phyloP scores from a whole-genome alignment of 2,329 filamentous ascomycete species.

The Penicillium sp. region DNA sequence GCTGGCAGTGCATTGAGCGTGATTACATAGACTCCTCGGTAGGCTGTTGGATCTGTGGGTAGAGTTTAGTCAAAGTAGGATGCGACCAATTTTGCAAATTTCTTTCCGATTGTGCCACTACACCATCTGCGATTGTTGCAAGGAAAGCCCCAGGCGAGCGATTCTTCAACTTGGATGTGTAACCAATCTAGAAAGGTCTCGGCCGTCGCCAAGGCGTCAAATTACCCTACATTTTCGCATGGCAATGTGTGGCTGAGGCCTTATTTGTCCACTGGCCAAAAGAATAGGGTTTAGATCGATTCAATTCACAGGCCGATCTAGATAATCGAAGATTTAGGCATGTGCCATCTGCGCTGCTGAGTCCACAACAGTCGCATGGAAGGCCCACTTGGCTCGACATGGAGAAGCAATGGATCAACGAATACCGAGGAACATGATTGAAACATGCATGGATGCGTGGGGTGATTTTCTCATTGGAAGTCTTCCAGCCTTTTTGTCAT shows the following conservation, averaged over 20 bases:
- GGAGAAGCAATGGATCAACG: background rate
- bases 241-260: constrained; percentile 8
- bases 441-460: constrained; percentile 20
- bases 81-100: too few relatives aligned
- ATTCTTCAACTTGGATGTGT: constrained; percentile 5
- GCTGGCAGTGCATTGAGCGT: background rate
- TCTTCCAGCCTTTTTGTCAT: constrained; percentile 45
- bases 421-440: background rate
- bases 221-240: background rate
- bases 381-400: constrained; percentile 8
- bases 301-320: background rate
- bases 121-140: background rate
- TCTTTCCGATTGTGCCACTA: background rate
- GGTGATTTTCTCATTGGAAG: constrained; percentile 33
- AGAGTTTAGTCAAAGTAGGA: background rate
- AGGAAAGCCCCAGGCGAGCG: background rate
- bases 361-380: constrained; percentile 7
- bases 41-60: background rate
- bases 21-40: too few relatives aligned
- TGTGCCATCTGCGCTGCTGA: background rate
- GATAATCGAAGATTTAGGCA: background rate
- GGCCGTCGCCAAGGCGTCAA: background rate
- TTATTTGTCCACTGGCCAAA: background rate
- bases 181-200: constrained; percentile 3
- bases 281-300: background rate